phyloP scores from a whole-genome alignment of 331 rosid genomes.

The Quercus tomentella region DNA sequence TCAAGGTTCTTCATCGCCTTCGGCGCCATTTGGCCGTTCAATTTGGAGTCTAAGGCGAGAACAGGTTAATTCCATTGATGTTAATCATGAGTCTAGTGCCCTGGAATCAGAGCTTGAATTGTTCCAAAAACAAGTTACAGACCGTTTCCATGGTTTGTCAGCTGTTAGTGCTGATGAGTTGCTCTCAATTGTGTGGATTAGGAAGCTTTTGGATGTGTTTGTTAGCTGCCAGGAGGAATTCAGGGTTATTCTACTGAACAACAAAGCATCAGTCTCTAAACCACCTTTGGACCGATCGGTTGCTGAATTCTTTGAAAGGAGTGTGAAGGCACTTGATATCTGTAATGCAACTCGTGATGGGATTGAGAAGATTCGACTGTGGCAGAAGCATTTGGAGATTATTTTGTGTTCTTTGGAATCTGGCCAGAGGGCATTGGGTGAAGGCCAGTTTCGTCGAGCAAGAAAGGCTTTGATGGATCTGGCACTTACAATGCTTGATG shows the following conservation, averaged over 20 bases:
- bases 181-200: conserved; percentile 72
- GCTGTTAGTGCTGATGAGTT: conserved; percentile 56
- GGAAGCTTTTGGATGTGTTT: conserved; percentile 61
- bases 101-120: conserved; percentile 53
- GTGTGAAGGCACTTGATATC: conserved; percentile 89
- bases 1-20: conserved; percentile 51
- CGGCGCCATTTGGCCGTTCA: conserved; percentile 57
- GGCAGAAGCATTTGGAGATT: conserved; percentile 84
- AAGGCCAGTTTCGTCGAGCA: conserved; percentile 85
- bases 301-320: conserved; percentile 68
- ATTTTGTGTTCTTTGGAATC: conserved; percentile 62
- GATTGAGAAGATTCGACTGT: conserved; percentile 63
- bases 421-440: conserved; percentile 55
- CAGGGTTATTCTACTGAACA: conserved; percentile 48
- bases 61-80: conserved; percentile 57
- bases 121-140: conserved; percentile 65
- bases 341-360: conserved; percentile 85
- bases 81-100: conserved; percentile 44
- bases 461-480: conserved; percentile 85
- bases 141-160: conserved; percentile 52
- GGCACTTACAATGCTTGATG: conserved; percentile 77
- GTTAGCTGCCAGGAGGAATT: conserved; percentile 69
- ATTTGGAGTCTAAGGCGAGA: conserved; percentile 63
- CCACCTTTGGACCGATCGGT: conserved; percentile 66
- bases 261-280: conserved; percentile 42